These are phyloP conservation scores for Ustilago xerochloae DNA, from an alignment of 1,284 basidiomycete species.

Conservation along the genomic window DNA sequence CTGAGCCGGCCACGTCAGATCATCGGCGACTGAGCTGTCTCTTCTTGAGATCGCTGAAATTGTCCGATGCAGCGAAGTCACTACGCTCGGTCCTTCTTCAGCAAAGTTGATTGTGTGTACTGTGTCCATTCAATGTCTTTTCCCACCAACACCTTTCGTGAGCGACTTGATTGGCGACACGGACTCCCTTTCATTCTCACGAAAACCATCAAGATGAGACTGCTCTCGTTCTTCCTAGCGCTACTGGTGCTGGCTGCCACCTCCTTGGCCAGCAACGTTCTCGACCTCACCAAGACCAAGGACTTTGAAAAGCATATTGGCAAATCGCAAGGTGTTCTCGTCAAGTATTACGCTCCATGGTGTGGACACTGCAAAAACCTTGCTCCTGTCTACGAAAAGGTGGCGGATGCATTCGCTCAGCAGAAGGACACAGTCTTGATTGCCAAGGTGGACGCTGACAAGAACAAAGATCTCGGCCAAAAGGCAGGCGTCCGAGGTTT, in stretches of 20 bases:
- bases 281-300: constrained; percentile 62
- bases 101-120: background rate
- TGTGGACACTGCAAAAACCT: constrained; percentile 75
- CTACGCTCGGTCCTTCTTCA: constrained; percentile 2
- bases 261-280: constrained; percentile 52
- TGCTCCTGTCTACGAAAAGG: constrained; percentile 85
- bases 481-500: constrained; percentile 83
- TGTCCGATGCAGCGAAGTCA: constrained; percentile 22
- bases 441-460: constrained; percentile 93
- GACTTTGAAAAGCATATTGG: constrained; percentile 60
- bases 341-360: constrained; percentile 67
- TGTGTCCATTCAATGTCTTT: no score
- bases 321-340: constrained; percentile 54
- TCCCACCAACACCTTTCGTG: constrained; percentile 4
- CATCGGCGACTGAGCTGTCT: constrained; percentile 14
- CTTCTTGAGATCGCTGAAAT: background rate
- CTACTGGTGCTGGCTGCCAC: constrained; percentile 39
- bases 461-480: constrained; percentile 76
- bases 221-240: constrained; percentile 26
- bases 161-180: constrained; percentile 12
- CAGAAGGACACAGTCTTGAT: constrained; percentile 83
- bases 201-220: constrained; percentile 26
- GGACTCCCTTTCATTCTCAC: background rate
- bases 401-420: constrained; percentile 81
- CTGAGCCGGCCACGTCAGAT: constrained; percentile 26